Evolutionary conservation across 768 basidiomycete genomes (phyloP).

Genomic region (Lactifluus volemus): DNA sequence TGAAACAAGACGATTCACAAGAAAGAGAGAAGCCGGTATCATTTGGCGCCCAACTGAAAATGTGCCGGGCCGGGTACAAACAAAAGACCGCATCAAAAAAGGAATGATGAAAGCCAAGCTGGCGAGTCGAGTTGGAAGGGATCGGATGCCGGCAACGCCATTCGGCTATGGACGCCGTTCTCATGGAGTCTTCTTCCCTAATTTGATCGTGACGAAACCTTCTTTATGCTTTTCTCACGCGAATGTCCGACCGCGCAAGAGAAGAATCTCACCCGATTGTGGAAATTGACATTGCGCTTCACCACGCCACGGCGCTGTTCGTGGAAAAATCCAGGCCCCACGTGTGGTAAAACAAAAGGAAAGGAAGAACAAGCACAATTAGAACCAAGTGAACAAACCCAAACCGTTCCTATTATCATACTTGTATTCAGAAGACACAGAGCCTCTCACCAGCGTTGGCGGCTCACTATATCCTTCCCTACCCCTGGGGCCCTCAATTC

Average conservation of each 20-base stretch:
- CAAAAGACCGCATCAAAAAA: conserved; percentile 12
- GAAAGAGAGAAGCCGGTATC: background rate
- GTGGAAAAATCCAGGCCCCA: background rate
- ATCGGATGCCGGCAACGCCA: conserved; percentile 13
- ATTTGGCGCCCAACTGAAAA: background rate
- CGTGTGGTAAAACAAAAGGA: background rate
- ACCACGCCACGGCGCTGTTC: background rate
- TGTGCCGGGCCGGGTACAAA: conserved; percentile 7
- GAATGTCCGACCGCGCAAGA: conserved; percentile 1
- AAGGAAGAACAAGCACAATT: background rate
- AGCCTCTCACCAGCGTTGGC: background rate
- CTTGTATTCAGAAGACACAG: background rate
- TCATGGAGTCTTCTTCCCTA: conserved; percentile 12
- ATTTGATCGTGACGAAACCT: background rate
- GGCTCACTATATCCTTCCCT: background rate
- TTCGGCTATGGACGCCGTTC: background rate
- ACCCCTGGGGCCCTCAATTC: background rate
- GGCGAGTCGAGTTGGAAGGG: background rate
- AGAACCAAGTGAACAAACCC: too few species aligned
- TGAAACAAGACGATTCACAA: background rate
- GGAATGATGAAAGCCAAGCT: conserved; percentile 17
- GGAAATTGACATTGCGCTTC: background rate
- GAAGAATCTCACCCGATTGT: background rate
- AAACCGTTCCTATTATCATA: too few species aligned
- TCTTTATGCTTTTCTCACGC: background rate